These are phyloP conservation scores for Elaphomyces granulatus DNA, from an alignment of 495 filamentous ascomycete species.

Conservation along the genomic window DNA sequence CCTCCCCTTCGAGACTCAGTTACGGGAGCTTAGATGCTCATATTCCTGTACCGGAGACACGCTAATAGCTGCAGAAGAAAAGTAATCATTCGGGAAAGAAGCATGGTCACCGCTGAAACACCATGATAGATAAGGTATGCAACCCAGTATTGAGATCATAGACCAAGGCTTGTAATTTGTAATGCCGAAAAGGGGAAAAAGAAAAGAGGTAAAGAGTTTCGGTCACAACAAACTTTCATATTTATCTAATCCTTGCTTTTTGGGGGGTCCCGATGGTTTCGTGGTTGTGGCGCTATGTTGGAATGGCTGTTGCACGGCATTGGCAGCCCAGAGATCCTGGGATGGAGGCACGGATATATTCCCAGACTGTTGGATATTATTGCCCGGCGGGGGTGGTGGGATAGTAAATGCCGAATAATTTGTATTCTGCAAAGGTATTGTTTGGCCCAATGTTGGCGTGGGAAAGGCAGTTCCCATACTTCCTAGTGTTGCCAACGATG, in stretches of 20 bases:
- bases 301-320: conserved; percentile 20
- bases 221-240: conserved; percentile 75
- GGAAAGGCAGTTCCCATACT: conserved; percentile 4
- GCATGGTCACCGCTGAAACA: too few species aligned
- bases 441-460: conserved; percentile 10
- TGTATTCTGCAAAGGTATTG: conserved; percentile 13
- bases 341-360: conserved; percentile 2
- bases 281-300: conserved; percentile 4
- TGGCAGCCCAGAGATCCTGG: conserved; percentile 1
- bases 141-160: too few species aligned
- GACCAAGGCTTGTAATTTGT: too few species aligned
- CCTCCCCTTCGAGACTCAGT: too few species aligned
- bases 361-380: conserved; percentile 10
- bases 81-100: too few species aligned
- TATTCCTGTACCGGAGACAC: too few species aligned
- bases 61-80: too few species aligned
- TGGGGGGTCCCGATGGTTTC: conserved; percentile 21
- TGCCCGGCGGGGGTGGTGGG: conserved; percentile 27
- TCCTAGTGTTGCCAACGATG: conserved; percentile 2
- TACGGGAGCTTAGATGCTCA: too few species aligned
- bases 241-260: conserved; percentile 52
- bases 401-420: conserved; percentile 35
- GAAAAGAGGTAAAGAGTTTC: too few species aligned
- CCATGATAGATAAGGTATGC: too few species aligned
- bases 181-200: too few species aligned